Evolutionary conservation across 805 yeast genomes (phyloP).

Genomic region (Ogataea naganishii): DNA sequence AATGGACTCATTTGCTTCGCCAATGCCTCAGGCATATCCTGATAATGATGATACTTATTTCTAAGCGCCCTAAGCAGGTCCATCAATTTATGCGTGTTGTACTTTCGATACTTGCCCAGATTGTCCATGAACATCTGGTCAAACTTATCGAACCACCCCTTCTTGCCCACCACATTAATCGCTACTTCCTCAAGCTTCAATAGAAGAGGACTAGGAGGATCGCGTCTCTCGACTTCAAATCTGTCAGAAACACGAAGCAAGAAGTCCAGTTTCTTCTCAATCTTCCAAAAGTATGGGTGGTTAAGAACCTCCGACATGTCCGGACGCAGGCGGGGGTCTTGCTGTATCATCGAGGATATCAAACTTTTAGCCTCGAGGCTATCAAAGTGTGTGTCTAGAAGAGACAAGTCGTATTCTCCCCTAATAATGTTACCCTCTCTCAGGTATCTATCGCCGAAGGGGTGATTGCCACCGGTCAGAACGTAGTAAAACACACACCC

Average conservation of each 20-base stretch:
- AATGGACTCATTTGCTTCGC: conserved; percentile 63
- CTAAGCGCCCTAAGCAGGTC: conserved; percentile 85
- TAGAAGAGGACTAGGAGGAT: conserved; percentile 62
- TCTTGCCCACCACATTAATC: conserved; percentile 39
- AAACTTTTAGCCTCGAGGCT: conserved; percentile 63
- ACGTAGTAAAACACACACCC: conserved; percentile 93
- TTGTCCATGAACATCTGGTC: conserved; percentile 71
- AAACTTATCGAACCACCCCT: conserved; percentile 73
- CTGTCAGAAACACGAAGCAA: conserved; percentile 83
- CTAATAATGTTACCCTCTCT: conserved; percentile 85
- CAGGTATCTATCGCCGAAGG: conserved; percentile 86
- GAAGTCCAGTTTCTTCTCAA: conserved; percentile 69
- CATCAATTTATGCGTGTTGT: conserved; percentile 67
- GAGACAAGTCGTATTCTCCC: conserved; percentile 44
- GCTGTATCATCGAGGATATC: conserved; percentile 61
- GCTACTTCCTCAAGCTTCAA: conserved; percentile 46
- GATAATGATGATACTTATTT: conserved; percentile 90
- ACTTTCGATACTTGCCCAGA: conserved; percentile 85
- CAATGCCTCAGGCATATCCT: conserved; percentile 71
- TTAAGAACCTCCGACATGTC: conserved; percentile 55
- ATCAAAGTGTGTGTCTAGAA: conserved; percentile 37
- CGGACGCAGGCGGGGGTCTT: conserved; percentile 65
- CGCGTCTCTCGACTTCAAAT: conserved; percentile 76
- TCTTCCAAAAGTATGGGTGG: conserved; percentile 88
- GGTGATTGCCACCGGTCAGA: conserved; percentile 77